phyloP scores from a whole-genome alignment of 2,329 filamentous ascomycete genomes.

The Penicillium sp. region DNA sequence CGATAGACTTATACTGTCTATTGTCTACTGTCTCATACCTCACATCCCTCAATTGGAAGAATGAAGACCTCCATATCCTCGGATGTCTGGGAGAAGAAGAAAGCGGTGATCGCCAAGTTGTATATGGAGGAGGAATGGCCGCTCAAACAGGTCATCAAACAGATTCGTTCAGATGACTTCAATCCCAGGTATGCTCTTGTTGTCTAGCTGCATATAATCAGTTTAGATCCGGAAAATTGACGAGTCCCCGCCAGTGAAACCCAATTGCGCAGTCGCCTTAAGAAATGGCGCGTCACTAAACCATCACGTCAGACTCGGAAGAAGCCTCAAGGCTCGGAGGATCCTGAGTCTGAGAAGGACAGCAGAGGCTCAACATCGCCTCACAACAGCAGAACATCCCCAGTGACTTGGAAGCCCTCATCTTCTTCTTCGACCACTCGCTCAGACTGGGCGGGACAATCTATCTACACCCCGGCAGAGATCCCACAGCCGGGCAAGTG shows the following conservation, averaged over 20 bases:
- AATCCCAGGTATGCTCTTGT: conserved; percentile 48
- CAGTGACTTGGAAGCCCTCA: conserved; percentile 16
- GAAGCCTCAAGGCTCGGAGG: conserved; percentile 41
- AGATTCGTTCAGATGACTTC: conserved; percentile 50
- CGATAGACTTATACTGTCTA: not conserved
- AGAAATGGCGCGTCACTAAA: conserved; percentile 55
- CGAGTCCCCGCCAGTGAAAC: conserved; percentile 44
- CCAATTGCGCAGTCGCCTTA: conserved; percentile 51
- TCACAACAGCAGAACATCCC: conserved; percentile 14
- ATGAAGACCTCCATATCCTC: conserved; percentile 54
- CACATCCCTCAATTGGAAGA: conserved; percentile 6
- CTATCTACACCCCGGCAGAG: conserved; percentile 22
- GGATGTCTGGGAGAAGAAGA: conserved; percentile 54
- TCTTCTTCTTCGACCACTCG: conserved; percentile 6
- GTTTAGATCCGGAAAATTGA: not conserved
- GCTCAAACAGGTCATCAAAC: conserved; percentile 53
- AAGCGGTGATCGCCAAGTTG: conserved; percentile 47
- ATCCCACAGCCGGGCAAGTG: conserved; percentile 26
- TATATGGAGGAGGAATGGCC: conserved; percentile 55
- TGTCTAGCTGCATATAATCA: not conserved
- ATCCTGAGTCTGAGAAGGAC: conserved; percentile 30
- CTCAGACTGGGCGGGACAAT: conserved; percentile 25
- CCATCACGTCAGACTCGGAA: conserved; percentile 52
- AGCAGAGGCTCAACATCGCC: conserved; percentile 19
- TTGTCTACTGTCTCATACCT: not conserved